phyloP scores from a whole-genome alignment of 768 basidiomycete species.

The Amanita polypyramis region DNA sequence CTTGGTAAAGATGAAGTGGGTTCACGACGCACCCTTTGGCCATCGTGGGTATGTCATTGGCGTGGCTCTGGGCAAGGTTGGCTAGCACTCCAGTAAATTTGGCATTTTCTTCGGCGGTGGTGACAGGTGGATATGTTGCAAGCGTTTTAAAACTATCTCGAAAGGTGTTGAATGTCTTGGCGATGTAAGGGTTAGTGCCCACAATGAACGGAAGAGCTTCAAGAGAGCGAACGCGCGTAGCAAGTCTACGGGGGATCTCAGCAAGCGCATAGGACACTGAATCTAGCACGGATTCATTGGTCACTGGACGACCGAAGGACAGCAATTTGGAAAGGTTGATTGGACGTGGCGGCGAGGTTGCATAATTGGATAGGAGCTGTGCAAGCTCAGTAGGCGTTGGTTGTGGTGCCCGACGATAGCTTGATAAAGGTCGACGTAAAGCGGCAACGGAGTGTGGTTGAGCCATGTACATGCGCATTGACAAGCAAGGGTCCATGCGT shows the following conservation, averaged over 20 bases:
- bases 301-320: conserved; percentile 67
- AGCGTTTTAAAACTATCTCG: conserved; percentile 60
- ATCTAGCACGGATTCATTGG: conserved; percentile 54
- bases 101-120: conserved; percentile 57
- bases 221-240: conserved; percentile 61
- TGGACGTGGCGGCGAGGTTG: conserved; percentile 52
- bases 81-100: conserved; percentile 60
- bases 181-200: conserved; percentile 82
- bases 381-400: conserved; percentile 43
- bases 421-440: conserved; percentile 12
- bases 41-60: conserved; percentile 84
- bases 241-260: conserved; percentile 71
- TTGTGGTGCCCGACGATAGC: conserved; percentile 1
- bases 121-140: conserved; percentile 56
- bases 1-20: conserved; percentile 4
- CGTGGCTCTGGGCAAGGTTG: conserved; percentile 62
- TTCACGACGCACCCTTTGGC: conserved; percentile 61
- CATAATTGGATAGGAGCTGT: conserved; percentile 52
- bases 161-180: conserved; percentile 58
- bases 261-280: conserved; percentile 68
- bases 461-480: too few relatives aligned
- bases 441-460: not conserved
- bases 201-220: conserved; percentile 81
- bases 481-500: not conserved
- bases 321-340: conserved; percentile 65